Conservation (phyloP, 345 rosid genomes). For the Xanthoceras sorbifolium region DNA sequence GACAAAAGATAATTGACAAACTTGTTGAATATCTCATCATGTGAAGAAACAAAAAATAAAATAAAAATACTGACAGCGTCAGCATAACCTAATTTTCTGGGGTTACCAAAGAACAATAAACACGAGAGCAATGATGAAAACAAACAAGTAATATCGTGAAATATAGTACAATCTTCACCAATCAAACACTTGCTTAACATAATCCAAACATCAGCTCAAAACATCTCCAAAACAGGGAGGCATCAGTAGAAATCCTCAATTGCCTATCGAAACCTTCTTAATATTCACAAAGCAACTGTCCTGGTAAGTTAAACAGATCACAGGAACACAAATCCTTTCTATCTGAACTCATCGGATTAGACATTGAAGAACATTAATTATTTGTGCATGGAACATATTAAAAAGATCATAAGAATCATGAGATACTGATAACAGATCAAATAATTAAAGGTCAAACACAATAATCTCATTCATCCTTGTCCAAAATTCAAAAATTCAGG, state of each 20-base stretch:
- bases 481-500: conserved; percentile 35
- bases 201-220: background rate
- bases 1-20: no score
- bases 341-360: no score
- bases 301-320: background rate
- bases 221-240: background rate
- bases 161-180: background rate
- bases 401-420: background rate
- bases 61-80: no score
- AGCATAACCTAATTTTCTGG: no score
- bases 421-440: background rate
- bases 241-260: background rate
- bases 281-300: no score
- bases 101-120: no score
- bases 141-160: no score
- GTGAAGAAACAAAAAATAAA: no score
- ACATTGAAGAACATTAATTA: background rate
- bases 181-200: background rate
- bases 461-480: conserved; percentile 19
- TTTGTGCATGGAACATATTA: background rate
- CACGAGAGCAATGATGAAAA: no score
- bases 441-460: conserved; percentile 18
- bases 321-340: no score
- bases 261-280: background rate
- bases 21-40: no score